phyloP scores from a whole-genome alignment of 257 asterid species.

The Fraxinus americana region DNA sequence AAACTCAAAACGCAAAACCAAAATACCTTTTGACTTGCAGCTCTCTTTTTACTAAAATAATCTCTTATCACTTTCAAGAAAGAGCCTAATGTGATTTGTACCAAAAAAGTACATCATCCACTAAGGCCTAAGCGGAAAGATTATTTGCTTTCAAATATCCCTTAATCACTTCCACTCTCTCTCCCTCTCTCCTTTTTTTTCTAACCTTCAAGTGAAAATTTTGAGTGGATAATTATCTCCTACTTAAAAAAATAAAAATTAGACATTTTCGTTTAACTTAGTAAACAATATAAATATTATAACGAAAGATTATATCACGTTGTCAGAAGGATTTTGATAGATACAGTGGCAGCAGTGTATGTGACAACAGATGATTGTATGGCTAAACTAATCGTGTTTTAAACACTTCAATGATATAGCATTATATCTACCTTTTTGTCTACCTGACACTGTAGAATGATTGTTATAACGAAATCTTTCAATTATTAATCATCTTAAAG shows the following conservation, averaged over 20 bases:
- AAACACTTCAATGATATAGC: too few relatives aligned
- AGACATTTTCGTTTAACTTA: background rate
- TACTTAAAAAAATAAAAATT: background rate
- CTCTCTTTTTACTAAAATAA: background rate
- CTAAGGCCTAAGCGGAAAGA: background rate
- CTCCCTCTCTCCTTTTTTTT: background rate
- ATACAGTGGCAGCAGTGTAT: too few relatives aligned
- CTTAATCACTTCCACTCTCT: background rate
- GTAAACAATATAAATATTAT: background rate
- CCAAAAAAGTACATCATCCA: constrained; percentile 26
- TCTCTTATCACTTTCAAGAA: background rate
- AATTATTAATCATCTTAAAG: constrained; percentile 30
- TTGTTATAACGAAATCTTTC: background rate
- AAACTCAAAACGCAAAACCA: constrained; percentile 31
- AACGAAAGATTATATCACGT: too few relatives aligned
- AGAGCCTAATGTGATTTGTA: constrained; percentile 23
- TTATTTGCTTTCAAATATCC: background rate
- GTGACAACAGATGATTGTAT: too few relatives aligned
- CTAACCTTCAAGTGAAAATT: background rate
- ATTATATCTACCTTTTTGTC: too few relatives aligned
- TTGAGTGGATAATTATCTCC: too few relatives aligned
- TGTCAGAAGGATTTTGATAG: too few relatives aligned
- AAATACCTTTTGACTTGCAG: constrained; percentile 29
- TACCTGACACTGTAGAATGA: too few relatives aligned
- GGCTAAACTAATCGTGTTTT: too few relatives aligned